These are phyloP conservation scores for Lentinula sp. DNA, from an alignment of 768 basidiomycete species.

Conservation along the genomic window DNA sequence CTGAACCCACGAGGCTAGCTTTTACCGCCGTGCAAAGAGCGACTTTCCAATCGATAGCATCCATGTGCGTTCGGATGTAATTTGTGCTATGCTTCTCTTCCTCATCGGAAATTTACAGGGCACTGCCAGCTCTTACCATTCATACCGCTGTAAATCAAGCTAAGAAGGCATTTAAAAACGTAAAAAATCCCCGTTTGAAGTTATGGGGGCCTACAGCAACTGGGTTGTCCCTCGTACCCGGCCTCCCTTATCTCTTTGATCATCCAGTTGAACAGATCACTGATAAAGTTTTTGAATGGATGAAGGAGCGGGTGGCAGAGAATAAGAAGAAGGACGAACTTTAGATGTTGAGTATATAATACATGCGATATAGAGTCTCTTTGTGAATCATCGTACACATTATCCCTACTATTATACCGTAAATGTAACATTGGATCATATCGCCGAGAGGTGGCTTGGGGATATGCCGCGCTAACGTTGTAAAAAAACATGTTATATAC, in stretches of 20 bases:
- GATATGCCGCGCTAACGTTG: not conserved
- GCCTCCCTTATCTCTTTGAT: slow-evolving; percentile 72
- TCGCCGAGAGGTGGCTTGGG: too few species aligned
- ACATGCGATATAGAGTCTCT: not conserved
- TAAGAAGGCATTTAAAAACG: slow-evolving; percentile 58
- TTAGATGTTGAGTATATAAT: slow-evolving; percentile 10
- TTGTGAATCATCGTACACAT: too few species aligned
- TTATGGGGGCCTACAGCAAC: slow-evolving; percentile 74
- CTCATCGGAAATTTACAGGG: slow-evolving; percentile 38
- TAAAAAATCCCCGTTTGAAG: slow-evolving; percentile 50
- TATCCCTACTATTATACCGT: too few species aligned
- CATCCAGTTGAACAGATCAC: slow-evolving; percentile 72
- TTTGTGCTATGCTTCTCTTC: slow-evolving; percentile 5
- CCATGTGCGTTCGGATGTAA: slow-evolving; percentile 47
- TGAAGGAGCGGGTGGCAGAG: slow-evolving; percentile 48
- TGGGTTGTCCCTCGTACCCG: slow-evolving; percentile 67
- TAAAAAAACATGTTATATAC: not conserved
- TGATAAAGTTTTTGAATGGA: slow-evolving; percentile 65
- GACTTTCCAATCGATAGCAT: slow-evolving; percentile 75
- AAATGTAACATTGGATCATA: too few species aligned
- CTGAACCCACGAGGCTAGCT: slow-evolving; percentile 62
- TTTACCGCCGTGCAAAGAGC: slow-evolving; percentile 72
- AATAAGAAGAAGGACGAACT: slow-evolving; percentile 21
- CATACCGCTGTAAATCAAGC: slow-evolving; percentile 76
- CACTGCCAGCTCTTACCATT: slow-evolving; percentile 78